Percentiles rank a stretch among this genome's conserved stretches.
These are phyloP conservation scores for Symbiodinium natans DNA, from an alignment of 73 alveolate species.

Conservation along the genomic window DNA sequence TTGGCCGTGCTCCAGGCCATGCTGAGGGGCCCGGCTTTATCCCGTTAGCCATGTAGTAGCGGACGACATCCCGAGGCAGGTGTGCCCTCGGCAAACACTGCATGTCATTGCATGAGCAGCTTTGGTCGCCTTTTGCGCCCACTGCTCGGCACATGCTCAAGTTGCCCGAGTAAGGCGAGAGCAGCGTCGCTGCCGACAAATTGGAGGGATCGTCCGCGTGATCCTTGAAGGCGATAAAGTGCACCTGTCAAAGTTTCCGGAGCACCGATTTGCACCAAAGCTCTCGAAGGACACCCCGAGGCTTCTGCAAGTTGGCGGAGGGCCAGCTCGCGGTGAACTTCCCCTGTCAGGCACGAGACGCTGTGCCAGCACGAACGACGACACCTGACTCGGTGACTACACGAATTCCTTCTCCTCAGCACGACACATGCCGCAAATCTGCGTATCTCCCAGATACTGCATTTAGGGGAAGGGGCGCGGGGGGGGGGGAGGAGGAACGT, in stretches of 20 bases:
- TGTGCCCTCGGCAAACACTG: slow-evolving; percentile 63
- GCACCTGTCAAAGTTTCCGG: slow-evolving; percentile 19
- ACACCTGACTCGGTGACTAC: too few relatives aligned
- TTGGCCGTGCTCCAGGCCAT: neutral
- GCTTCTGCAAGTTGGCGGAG: neutral
- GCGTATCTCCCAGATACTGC: too few relatives aligned
- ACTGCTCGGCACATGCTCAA: neutral
- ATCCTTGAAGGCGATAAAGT: slow-evolving; percentile 81
- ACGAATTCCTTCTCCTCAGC: neutral
- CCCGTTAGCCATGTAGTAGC: slow-evolving; percentile 86
- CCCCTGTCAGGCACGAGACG: neutral
- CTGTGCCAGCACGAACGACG: too few relatives aligned
- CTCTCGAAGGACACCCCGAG: too few relatives aligned
- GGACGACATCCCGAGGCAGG: slow-evolving; percentile 63
- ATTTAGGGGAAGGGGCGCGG: too few relatives aligned
- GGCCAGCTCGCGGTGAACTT: neutral
- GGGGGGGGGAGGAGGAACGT: too few relatives aligned
- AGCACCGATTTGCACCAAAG: neutral
- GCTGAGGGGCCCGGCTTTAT: slow-evolving; percentile 21
- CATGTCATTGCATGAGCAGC: too few relatives aligned
- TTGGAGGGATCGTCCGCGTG: slow-evolving; percentile 86
- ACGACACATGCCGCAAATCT: too few relatives aligned
- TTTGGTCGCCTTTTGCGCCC: too few relatives aligned
- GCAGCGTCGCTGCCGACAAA: slow-evolving; percentile 87
- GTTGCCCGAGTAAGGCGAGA: neutral